phyloP scores from a whole-genome alignment of 176 grass and related monocot species.

The Oryza brachyantha region DNA sequence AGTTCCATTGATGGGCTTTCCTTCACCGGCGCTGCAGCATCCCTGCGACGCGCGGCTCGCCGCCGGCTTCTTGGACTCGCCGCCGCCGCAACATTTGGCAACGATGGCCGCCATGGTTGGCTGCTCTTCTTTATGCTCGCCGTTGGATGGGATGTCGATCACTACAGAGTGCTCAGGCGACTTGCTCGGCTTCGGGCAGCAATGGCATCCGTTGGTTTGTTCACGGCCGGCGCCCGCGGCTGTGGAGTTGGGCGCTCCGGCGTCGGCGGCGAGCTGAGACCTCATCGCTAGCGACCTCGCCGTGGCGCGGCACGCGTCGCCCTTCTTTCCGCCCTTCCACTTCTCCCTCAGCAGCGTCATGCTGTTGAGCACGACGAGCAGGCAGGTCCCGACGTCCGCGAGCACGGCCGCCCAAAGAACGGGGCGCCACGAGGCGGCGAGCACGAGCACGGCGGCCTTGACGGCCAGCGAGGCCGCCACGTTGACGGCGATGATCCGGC shows the following conservation, averaged over 20 bases:
- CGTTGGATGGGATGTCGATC: not conserved
- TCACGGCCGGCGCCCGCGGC: not conserved
- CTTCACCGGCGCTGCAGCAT: not conserved
- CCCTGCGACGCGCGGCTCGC: not conserved
- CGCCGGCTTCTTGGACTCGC: not conserved
- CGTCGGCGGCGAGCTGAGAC: not conserved
- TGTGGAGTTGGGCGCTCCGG: not conserved
- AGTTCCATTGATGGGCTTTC: not conserved
- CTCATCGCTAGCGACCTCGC: slow-evolving; percentile 17
- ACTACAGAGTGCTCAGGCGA: not conserved
- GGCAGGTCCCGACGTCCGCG: slow-evolving; percentile 64
- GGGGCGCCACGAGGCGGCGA: slow-evolving; percentile 45
- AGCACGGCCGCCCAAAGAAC: slow-evolving; percentile 68
- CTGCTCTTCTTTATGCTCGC: not conserved
- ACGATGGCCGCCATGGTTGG: not conserved
- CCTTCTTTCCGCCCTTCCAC: not conserved
- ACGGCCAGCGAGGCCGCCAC: slow-evolving; percentile 34
- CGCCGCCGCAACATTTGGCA: not conserved
- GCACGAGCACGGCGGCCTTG: slow-evolving; percentile 36
- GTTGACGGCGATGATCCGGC: slow-evolving; percentile 41
- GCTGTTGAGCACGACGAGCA: slow-evolving; percentile 64
- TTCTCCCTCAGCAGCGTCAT: slow-evolving; percentile 42
- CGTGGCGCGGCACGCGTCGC: slow-evolving; percentile 11
- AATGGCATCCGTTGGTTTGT: not conserved
- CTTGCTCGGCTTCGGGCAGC: slow-evolving; percentile 6